Evolutionary conservation across 345 rosid species (phyloP).

Genomic region (Salix koriyanagi): DNA sequence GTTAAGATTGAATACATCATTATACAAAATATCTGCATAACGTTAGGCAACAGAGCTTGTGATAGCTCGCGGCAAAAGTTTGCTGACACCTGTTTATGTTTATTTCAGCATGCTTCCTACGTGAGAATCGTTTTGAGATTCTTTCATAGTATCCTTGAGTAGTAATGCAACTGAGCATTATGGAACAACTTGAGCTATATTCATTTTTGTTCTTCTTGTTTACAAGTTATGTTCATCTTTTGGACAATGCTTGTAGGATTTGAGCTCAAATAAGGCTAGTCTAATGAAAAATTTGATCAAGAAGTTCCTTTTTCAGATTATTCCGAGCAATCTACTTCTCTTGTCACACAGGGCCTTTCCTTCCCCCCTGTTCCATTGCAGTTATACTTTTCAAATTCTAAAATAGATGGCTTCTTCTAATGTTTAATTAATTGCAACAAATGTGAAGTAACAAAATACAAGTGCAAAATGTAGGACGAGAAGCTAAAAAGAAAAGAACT

Average conservation of each 20-base stretch:
- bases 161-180: too few relatives aligned
- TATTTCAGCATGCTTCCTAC: too few relatives aligned
- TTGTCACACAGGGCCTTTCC: neutral
- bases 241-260: neutral
- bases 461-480: conserved; percentile 55
- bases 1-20: neutral
- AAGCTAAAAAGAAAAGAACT: conserved; percentile 46
- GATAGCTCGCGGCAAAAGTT: neutral
- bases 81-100: neutral
- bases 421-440: neutral
- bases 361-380: neutral
- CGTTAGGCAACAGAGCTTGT: neutral
- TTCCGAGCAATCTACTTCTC: neutral
- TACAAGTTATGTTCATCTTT: neutral
- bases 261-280: neutral
- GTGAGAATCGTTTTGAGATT: too few relatives aligned
- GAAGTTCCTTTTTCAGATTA: neutral
- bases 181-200: too few relatives aligned
- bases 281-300: neutral
- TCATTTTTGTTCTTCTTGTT: too few relatives aligned
- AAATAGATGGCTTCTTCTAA: neutral
- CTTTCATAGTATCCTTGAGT: too few relatives aligned
- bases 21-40: neutral
- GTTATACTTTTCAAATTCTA: neutral
- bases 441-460: neutral